Conservation (phyloP, 2,329 filamentous ascomycete species). For the Magnaporthales sp. region DNA sequence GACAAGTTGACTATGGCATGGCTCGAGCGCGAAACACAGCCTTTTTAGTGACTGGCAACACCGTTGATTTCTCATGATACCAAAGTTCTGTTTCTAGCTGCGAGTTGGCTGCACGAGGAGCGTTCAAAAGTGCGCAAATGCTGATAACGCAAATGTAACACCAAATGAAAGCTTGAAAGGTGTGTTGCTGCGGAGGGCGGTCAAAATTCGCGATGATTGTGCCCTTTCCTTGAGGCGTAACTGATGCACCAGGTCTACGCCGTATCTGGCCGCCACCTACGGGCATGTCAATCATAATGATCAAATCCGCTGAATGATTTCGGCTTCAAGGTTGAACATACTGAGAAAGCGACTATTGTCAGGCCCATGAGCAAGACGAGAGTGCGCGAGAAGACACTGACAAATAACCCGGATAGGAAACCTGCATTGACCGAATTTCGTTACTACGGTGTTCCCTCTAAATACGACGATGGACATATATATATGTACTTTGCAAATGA, state of each 20-base stretch:
- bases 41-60: conserved; percentile 30
- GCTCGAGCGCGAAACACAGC: conserved; percentile 79
- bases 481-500: not conserved
- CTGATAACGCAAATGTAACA: conserved; percentile 63
- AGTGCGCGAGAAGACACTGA: conserved; percentile 63
- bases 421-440: conserved; percentile 28
- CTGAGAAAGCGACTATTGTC: conserved; percentile 54
- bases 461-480: not conserved
- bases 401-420: conserved; percentile 52
- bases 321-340: conserved; percentile 23
- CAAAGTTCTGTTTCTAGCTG: not conserved
- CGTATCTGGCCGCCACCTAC: conserved; percentile 34
- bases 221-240: conserved; percentile 27
- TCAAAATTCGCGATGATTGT: conserved; percentile 30
- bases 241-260: conserved; percentile 28
- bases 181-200: conserved; percentile 46
- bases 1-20: conserved; percentile 67
- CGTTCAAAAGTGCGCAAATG: conserved; percentile 42
- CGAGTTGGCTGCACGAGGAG: not conserved
- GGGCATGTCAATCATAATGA: not conserved
- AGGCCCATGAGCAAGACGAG: conserved; percentile 60
- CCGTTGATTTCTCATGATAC: not conserved
- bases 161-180: conserved; percentile 63
- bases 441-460: not conserved
- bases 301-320: not conserved